phyloP scores from a whole-genome alignment of 2,329 filamentous ascomycete genomes.

The Colletotrichum karsti region DNA sequence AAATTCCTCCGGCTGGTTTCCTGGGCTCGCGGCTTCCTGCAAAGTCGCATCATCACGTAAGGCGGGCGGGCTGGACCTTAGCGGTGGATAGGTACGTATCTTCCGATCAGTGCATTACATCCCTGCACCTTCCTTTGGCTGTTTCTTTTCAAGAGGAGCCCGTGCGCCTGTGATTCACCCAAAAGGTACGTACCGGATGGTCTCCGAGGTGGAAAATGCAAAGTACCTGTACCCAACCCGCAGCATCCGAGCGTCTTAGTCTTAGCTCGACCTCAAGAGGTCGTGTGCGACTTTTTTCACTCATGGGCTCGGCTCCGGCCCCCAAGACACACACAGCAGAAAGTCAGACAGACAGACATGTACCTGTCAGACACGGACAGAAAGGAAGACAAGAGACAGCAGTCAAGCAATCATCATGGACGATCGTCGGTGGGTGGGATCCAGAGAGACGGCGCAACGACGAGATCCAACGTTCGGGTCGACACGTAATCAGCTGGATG shows the following conservation, averaged over 20 bases:
- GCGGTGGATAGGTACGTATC: not conserved
- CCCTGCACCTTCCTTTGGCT: not conserved
- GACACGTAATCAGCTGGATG: not conserved
- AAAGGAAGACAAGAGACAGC: not conserved
- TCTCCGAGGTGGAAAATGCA: no score
- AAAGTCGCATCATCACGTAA: slow-evolving; percentile 27
- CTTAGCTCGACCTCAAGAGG: not conserved
- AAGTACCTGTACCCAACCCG: slow-evolving; percentile 26
- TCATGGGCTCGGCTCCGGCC: not conserved
- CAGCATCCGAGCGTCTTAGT: slow-evolving; percentile 16
- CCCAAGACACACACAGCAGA: no score
- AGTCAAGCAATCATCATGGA: not conserved
- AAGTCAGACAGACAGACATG: not conserved
- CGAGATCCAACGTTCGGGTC: not conserved
- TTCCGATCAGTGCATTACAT: slow-evolving; percentile 2
- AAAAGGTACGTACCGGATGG: not conserved
- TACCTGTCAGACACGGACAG: slow-evolving; percentile 4
- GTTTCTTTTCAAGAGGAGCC: slow-evolving; percentile 4
- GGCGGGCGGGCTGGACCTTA: not conserved
- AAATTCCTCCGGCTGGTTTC: not conserved
- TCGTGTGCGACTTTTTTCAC: slow-evolving; percentile 8
- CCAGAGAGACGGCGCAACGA: not conserved
- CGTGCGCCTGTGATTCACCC: not conserved
- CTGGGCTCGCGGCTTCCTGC: not conserved
- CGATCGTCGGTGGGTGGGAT: slow-evolving; percentile 12